Conservation (phyloP, 805 yeast genomes). For the Blastobotrys peoriensis region DNA sequence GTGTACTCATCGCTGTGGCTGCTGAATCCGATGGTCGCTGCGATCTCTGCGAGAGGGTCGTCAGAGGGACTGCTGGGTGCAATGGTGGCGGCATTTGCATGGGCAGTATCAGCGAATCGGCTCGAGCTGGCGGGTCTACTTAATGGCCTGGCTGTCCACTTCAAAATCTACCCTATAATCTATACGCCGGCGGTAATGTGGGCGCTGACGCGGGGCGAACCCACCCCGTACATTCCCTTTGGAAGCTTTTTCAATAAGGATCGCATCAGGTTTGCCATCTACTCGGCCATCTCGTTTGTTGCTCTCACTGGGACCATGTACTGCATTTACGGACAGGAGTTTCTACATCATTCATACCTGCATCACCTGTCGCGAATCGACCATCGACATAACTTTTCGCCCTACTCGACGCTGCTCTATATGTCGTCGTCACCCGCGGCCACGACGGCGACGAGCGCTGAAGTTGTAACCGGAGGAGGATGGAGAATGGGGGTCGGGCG, state of each 20-base stretch:
- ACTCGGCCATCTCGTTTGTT: constrained; percentile 40
- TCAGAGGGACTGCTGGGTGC: constrained; percentile 86
- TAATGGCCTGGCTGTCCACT: constrained; percentile 77
- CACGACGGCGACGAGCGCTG: background rate
- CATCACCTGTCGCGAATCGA: constrained; percentile 81
- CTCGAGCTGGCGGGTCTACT: constrained; percentile 39
- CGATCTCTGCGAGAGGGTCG: constrained; percentile 89
- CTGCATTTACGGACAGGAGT: constrained; percentile 63
- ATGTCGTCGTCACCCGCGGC: constrained; percentile 31
- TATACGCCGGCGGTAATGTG: constrained; percentile 69
- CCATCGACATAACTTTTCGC: constrained; percentile 91
- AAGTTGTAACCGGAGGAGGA: too few relatives aligned
- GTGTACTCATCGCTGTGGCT: constrained; percentile 67
- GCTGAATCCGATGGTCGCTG: constrained; percentile 89
- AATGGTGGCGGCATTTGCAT: constrained; percentile 51
- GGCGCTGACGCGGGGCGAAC: constrained; percentile 30
- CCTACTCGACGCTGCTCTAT: constrained; percentile 67
- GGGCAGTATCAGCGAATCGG: constrained; percentile 38
- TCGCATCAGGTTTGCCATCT: constrained; percentile 38
- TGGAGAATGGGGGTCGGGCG: constrained; percentile 55
- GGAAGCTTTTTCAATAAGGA: constrained; percentile 34
- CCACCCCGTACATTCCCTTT: constrained; percentile 8
- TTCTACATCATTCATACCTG: constrained; percentile 67
- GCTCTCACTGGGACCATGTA: constrained; percentile 57
- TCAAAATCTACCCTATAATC: constrained; percentile 87